Base-by-base conservation (phyloP, 2,329 filamentous ascomycete genomes). In the Penicillium palitans region DNA sequence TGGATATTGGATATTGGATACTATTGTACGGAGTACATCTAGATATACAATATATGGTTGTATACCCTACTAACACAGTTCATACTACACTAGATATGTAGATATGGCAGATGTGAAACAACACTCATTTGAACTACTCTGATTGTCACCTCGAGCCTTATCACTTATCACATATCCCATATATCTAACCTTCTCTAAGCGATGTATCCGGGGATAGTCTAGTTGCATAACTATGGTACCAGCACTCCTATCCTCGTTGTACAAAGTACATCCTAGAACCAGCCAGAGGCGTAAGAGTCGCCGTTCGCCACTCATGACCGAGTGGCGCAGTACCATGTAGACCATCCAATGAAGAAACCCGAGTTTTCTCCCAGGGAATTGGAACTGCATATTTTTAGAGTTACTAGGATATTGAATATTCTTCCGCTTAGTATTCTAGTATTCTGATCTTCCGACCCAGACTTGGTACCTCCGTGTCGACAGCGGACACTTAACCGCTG, bases 301-400 rank as follows among this genome's bases (percentile, higher is more conserved):
- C 39, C 19, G 15, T 45, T 59, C 41, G 57, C 57, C 57, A 59
- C 52, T 33, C 24, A 49, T 46, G 33, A 41, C 35, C 39, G 12
- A 55, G 57, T 59, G 57, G 57, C 57, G 57, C 40, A 59, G 46
- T 40, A 29, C 19, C 33, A n/a, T 15, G 21, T 10, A 8, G 13
- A 40, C 13, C 13, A 9, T 19, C n/a, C 29, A 39, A 45, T 39
- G 24, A 55, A 54, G 40, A 40, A 17, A 39, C 15, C 12, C 6
- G 45, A 41, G 33, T 33, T 27, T 50, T 41, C 37, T 25, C 19
- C 33, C n/a, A 33, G 37, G 12, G 4, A 25, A 15, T 2, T 27
- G 12, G 4, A 25, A 15, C 2, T 19, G 8, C 29, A 39, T 53
- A 58, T 45, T 55, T 58, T 59, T 46, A 56, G 40, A 58, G 56